Evolutionary conservation across 2,329 filamentous ascomycete genomes (phyloP), one percentile per base, ranked within the genome.

Genomic region (Zalaria obscura): DNA sequence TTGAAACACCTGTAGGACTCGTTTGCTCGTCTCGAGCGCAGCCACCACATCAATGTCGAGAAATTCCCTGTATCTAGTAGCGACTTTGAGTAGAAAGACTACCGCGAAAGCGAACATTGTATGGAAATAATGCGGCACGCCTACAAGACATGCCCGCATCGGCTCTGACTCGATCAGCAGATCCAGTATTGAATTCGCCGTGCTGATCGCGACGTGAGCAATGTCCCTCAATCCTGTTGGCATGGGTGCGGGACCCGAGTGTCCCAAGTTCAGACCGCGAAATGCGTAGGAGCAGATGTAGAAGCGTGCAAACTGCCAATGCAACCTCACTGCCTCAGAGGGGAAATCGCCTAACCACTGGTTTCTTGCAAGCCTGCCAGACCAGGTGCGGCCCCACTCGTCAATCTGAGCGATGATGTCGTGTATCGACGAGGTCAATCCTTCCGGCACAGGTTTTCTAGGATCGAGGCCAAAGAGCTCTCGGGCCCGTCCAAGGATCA

Each of bases 391-490:
- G 2, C 67, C 64, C 70, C 69, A 73, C 42, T 68, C 63, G 51
- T 72, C 67, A n/a, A 72, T 56, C 31, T 60, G 58, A 7, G 51
- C 48, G 29, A 54, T 52, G 39, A 59, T 62, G 27, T 53, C 58
- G 4, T 61, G 58, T n/a, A 72, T 59, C 40, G 76, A 73, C 6
- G 67, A 62, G 27, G 69, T 64, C 42, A 75, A 72, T 3, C 66
- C 63, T 18, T 68, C 61, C 0, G 68, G 68, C 4, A 77, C 58
- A 0, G 66, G 61, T 27, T 72, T 66, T 11, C 72, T 68, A 0
- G 62, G 68, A 39, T 77, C 73, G 0, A 68, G 67, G 0, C 75
- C 73, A 45, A 78, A 77, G 0, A 73, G 45, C 5, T 75, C 59
- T 49, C 70, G 57, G 51, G 76, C 56, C 53, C 69, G 65, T 53